Evolutionary conservation across 768 basidiomycete genomes (phyloP).

Genomic region (Tubosaeta brunneosetosa): DNA sequence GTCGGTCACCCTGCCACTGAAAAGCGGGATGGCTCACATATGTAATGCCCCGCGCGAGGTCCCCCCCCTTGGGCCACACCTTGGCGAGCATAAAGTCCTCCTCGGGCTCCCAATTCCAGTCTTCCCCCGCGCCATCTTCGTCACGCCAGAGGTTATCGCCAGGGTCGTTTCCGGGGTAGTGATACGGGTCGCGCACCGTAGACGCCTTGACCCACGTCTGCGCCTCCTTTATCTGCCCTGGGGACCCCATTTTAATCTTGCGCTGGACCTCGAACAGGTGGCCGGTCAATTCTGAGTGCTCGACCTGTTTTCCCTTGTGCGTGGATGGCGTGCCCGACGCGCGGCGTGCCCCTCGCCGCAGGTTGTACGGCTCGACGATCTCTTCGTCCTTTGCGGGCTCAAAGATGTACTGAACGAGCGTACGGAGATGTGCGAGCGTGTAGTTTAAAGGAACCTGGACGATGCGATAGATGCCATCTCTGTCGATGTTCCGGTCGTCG

Average conservation of each 20-base stretch:
- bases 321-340: slow-evolving; percentile 5
- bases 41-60: slow-evolving; percentile 46
- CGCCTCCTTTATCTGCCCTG: slow-evolving; percentile 52
- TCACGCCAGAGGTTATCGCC: slow-evolving; percentile 29
- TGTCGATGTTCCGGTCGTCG: slow-evolving; percentile 19
- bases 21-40: slow-evolving; percentile 46
- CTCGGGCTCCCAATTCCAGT: slow-evolving; percentile 68
- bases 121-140: slow-evolving; percentile 36
- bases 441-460: slow-evolving; percentile 69
- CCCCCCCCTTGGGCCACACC: slow-evolving; percentile 49
- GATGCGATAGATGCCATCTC: slow-evolving; percentile 56
- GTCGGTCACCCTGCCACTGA: background rate
- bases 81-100: slow-evolving; percentile 58
- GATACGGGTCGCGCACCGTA: slow-evolving; percentile 48
- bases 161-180: slow-evolving; percentile 37
- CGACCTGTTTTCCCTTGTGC: slow-evolving; percentile 19
- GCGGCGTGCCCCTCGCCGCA: slow-evolving; percentile 27
- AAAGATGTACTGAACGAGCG: slow-evolving; percentile 60
- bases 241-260: slow-evolving; percentile 38
- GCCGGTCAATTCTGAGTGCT: slow-evolving; percentile 22
- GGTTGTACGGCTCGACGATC: slow-evolving; percentile 14
- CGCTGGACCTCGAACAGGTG: slow-evolving; percentile 62
- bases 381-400: slow-evolving; percentile 24
- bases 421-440: slow-evolving; percentile 60
- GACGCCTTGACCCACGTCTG: slow-evolving; percentile 48